Base-by-base conservation (phyloP, 148 eudicot species). In the Amaranthus cruentus region DNA sequence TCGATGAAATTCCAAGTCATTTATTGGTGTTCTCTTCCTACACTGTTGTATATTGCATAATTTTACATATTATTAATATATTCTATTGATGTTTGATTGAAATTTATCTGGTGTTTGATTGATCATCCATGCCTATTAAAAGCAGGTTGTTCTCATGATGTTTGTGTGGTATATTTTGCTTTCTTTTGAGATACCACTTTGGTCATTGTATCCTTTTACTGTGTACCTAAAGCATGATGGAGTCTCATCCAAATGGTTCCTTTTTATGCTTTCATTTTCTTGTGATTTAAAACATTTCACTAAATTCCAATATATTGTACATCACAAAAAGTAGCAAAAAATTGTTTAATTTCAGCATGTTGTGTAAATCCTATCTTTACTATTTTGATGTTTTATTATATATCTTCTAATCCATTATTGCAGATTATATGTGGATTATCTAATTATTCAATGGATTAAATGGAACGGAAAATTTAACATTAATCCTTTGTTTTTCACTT, bases 341-440 rank as follows among this genome's bases (percentile, higher is more conserved):
- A 59, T 62, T 0, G 9, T 59, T 21, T 50, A 18, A 65, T 65
- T 68, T 74, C 49, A 6, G 44, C 71, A 64, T 71, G 52, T 9
- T 58, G 59, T 57, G 59, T 15, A 28, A 71, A 13, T 50, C 55
- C 4, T 51, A 66, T n/a, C 55, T 9, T 62, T 68, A 18, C 58
- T 71, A 67, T 65, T 78, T 55, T 77, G 52, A 66, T 68, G 9
- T 57, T 48, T 42, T 43, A 18, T 73, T 47, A 46, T 73, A 44
- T 68, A 52, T 73, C 49, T 13, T 52, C 68, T 55, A 47, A 70
- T 42, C 47, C 18, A 6, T 56, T 44, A 44, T 67, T 85, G 78
- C 88, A 93, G 98, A 82, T 90, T 93, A 81, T 90, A 86, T 73
- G 86, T 93, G 50, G 98, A 93, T 74, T 79, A 88, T 78, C 81